Conservation (phyloP, 768 basidiomycete genomes). For the Collybia mongolica region DNA sequence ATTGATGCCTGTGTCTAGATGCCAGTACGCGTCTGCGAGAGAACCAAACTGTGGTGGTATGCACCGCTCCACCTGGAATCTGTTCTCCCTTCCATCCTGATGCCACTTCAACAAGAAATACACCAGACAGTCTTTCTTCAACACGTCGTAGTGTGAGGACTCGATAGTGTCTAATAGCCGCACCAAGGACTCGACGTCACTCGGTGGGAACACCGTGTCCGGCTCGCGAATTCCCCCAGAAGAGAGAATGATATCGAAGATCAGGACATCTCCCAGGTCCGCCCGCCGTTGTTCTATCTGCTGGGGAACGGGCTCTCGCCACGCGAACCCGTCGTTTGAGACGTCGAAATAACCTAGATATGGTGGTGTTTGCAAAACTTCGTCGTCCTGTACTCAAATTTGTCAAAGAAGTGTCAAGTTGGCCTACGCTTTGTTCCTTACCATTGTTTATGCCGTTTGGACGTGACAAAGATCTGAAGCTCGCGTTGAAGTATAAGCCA, state of each 20-base stretch:
- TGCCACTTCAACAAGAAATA: slow-evolving; percentile 85
- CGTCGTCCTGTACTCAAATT: slow-evolving; percentile 13
- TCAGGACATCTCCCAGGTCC: slow-evolving; percentile 57
- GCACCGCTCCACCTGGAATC: slow-evolving; percentile 49
- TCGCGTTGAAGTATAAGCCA: no score
- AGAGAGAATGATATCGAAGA: slow-evolving; percentile 72
- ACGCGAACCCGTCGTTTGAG: slow-evolving; percentile 53
- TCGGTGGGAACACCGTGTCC: slow-evolving; percentile 69
- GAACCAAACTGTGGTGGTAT: slow-evolving; percentile 76
- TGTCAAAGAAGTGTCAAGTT: no score
- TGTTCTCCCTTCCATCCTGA: slow-evolving; percentile 56
- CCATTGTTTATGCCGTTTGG: no score
- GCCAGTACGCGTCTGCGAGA: slow-evolving; percentile 85
- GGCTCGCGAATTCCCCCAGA: slow-evolving; percentile 61
- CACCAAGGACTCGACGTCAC: slow-evolving; percentile 49
- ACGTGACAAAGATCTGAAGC: no score
- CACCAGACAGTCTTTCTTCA: slow-evolving; percentile 79
- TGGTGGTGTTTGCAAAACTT: slow-evolving; percentile 11
- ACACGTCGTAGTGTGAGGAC: slow-evolving; percentile 60
- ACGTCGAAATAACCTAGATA: slow-evolving; percentile 50
- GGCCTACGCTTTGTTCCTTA: no score
- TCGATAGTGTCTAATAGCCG: slow-evolving; percentile 62
- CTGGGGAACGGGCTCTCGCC: slow-evolving; percentile 48
- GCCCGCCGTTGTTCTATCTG: slow-evolving; percentile 66
- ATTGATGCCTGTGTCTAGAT: slow-evolving; percentile 69